Evolutionary conservation across 805 yeast species (phyloP).

Genomic region (Barnettozyma botsteinii): DNA sequence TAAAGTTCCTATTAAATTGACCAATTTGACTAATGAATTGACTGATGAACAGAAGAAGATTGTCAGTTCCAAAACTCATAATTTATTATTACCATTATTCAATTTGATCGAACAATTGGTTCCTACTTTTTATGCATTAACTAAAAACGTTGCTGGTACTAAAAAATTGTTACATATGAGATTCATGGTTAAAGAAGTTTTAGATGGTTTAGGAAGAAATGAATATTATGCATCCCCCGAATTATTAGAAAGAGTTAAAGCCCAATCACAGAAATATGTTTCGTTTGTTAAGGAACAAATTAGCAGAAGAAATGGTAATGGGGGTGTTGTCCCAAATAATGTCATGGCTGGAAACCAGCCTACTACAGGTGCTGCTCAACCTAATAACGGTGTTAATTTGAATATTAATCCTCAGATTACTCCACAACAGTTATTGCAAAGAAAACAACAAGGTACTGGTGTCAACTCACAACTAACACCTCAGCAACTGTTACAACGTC

Average conservation of each 20-base stretch:
- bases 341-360: too few species aligned
- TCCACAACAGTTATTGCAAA: constrained; percentile 24
- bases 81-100: constrained; percentile 45
- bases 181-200: constrained; percentile 68
- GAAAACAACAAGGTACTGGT: constrained; percentile 22
- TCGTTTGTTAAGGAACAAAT: constrained; percentile 66
- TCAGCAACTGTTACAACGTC: constrained; percentile 26
- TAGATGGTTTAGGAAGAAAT: constrained; percentile 62
- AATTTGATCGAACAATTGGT: constrained; percentile 69
- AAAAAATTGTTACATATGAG: constrained; percentile 72
- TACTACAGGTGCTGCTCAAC: neutral
- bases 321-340: constrained; percentile 23
- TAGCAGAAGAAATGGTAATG: constrained; percentile 25
- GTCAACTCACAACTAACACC: constrained; percentile 19
- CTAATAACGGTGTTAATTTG: neutral
- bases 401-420: constrained; percentile 20
- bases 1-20: constrained; percentile 56
- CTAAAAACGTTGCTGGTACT: constrained; percentile 71
- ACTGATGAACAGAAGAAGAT: constrained; percentile 58
- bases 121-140: constrained; percentile 70
- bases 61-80: constrained; percentile 49
- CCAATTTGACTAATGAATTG: constrained; percentile 57
- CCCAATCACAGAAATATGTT: constrained; percentile 70
- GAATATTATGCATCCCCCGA: constrained; percentile 68
- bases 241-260: constrained; percentile 60